A percentile compares a stretch with the other conserved stretches of the same genome.
phyloP scores from a whole-genome alignment of 2,329 filamentous ascomycete genomes.

The Karstenula rhodostoma region DNA sequence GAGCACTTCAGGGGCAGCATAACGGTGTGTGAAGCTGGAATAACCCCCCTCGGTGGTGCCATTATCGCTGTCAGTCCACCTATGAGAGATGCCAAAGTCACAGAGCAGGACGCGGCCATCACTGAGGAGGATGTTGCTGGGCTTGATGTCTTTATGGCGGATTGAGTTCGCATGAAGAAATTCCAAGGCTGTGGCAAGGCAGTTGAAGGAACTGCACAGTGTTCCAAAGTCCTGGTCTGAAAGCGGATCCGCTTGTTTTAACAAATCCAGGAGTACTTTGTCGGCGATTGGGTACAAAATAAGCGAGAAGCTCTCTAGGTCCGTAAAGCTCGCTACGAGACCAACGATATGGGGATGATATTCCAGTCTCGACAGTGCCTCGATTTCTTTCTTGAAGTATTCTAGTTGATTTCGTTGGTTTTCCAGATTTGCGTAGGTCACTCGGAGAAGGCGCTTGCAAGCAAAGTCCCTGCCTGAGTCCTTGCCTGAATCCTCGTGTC shows the following conservation, averaged over 20 bases:
- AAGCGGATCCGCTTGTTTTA: conserved; percentile 21
- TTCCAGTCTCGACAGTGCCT: conserved; percentile 16
- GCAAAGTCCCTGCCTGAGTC: no score
- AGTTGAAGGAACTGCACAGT: conserved; percentile 16
- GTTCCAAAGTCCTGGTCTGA: not conserved
- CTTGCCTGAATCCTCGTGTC: conserved; percentile 21
- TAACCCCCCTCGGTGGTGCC: conserved; percentile 21
- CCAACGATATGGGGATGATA: conserved; percentile 23
- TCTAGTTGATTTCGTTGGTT: conserved; percentile 18
- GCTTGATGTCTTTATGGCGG: conserved; percentile 27
- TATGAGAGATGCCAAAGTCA: conserved; percentile 24
- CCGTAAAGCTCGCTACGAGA: conserved; percentile 26
- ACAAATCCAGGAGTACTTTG: conserved; percentile 28
- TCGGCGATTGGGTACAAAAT: conserved; percentile 29
- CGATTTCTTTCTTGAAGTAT: conserved; percentile 23
- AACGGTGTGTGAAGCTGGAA: conserved; percentile 20
- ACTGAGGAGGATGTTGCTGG: conserved; percentile 22
- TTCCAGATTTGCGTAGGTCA: conserved; percentile 15
- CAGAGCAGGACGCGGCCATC: conserved; percentile 17
- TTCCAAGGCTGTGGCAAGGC: conserved; percentile 17
- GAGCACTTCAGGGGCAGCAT: conserved; percentile 27
- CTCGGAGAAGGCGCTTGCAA: conserved; percentile 21
- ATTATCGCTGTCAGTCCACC: conserved; percentile 18
- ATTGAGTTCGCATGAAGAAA: conserved; percentile 22
- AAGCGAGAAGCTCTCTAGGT: conserved; percentile 24